Conservation (phyloP, 2,329 filamentous ascomycete genomes). For the Pseudopyricularia javanii region DNA sequence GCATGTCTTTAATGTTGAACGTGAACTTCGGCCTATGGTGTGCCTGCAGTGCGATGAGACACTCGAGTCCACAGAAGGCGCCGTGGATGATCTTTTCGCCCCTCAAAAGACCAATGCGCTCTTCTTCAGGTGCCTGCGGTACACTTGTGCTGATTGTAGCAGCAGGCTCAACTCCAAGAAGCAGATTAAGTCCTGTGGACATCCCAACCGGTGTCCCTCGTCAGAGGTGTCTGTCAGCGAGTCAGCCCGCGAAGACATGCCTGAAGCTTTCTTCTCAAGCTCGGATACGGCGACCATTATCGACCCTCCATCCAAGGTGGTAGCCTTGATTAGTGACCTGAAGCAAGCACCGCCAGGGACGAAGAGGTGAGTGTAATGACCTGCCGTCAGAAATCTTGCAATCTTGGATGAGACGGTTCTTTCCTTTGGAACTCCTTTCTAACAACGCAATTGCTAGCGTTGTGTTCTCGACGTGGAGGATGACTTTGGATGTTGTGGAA, state of each 20-base stretch:
- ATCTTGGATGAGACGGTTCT: conserved; percentile 23
- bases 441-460: conserved; percentile 19
- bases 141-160: conserved; percentile 18
- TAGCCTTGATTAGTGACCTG: conserved; percentile 19
- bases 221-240: conserved; percentile 13
- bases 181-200: conserved; percentile 9
- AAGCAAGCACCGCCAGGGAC: conserved; percentile 7
- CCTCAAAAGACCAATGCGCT: conserved; percentile 2
- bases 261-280: not conserved
- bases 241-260: conserved; percentile 14
- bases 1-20: conserved; percentile 18
- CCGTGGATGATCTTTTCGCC: conserved; percentile 7
- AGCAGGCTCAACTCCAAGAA: not conserved
- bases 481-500: conserved; percentile 32
- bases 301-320: conserved; percentile 19
- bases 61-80: conserved; percentile 11
- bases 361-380: conserved; percentile 7
- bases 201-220: conserved; percentile 10
- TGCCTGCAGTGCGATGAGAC: conserved; percentile 17
- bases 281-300: not conserved
- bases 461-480: conserved; percentile 38
- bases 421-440: not conserved
- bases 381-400: not conserved
- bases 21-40: conserved; percentile 11
- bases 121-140: conserved; percentile 20